Conservation (phyloP, 2,329 filamentous ascomycete species). For the Scytalidium lignicola region DNA sequence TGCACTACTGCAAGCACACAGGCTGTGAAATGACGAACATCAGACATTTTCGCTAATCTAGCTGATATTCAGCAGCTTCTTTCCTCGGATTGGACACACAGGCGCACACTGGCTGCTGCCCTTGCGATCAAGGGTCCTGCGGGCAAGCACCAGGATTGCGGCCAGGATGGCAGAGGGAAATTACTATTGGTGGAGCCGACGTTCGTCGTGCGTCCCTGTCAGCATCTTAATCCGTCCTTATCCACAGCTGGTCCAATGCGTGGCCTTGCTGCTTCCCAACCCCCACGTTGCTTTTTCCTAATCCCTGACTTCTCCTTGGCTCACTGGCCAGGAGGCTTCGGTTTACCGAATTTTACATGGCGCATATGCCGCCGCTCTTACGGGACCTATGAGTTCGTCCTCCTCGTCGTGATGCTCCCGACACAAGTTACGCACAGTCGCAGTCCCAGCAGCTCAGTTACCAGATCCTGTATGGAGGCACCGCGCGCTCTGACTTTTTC, state of each 20-base stretch:
- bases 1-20: slow-evolving; percentile 19
- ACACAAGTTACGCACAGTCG: too few species aligned
- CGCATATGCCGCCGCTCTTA: not conserved
- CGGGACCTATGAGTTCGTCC: not conserved
- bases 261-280: not conserved
- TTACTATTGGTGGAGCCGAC: not conserved
- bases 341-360: not conserved
- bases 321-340: not conserved
- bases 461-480: not conserved
- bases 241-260: not conserved
- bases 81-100: not conserved
- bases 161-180: not conserved
- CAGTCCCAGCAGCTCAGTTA: not conserved
- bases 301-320: not conserved
- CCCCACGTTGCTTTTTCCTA: not conserved
- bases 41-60: slow-evolving; percentile 17
- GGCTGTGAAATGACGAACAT: slow-evolving; percentile 13
- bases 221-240: not conserved
- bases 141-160: not conserved
- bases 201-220: not conserved
- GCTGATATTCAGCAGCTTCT: not conserved
- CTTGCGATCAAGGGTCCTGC: not conserved
- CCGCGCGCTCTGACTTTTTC: not conserved
- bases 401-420: too few species aligned
- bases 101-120: not conserved